Evolutionary conservation across 805 yeast genomes (phyloP).

Genomic region (Wickerhamiella shivajii): DNA sequence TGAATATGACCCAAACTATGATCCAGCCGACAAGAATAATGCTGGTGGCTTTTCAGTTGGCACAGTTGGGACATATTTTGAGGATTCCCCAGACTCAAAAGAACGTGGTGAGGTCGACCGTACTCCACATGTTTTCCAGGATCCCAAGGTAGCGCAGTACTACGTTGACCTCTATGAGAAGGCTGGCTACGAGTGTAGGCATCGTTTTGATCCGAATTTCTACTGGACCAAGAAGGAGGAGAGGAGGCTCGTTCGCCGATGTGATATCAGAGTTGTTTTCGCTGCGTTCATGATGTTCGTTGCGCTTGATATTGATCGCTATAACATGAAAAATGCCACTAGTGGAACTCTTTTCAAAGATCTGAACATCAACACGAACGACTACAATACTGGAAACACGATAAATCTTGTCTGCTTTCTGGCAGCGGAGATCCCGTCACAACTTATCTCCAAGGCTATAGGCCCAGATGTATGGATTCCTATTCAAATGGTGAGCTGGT

Average conservation of each 20-base stretch:
- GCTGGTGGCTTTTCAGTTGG: conserved; percentile 1
- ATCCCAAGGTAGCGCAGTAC: conserved; percentile 34
- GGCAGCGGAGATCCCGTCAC: conserved; percentile 50
- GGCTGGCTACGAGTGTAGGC: conserved; percentile 35
- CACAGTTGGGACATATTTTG: too few species aligned
- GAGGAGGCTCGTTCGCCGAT: conserved; percentile 30
- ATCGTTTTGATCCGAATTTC: conserved; percentile 25
- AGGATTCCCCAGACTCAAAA: too few species aligned
- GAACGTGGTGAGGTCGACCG: neutral
- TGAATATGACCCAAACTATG: conserved; percentile 3
- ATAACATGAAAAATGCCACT: conserved; percentile 36
- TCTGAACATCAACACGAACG: conserved; percentile 10
- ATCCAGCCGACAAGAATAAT: conserved; percentile 3
- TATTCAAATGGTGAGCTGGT: conserved; percentile 41
- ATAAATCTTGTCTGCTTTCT: conserved; percentile 38
- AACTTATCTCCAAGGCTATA: conserved; percentile 41
- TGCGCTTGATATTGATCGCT: conserved; percentile 42
- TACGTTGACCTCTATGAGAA: conserved; percentile 23
- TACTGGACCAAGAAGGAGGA: conserved; percentile 18
- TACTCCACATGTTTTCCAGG: conserved; percentile 26
- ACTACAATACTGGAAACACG: conserved; percentile 40
- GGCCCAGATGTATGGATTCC: conserved; percentile 58
- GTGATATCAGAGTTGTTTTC: conserved; percentile 38
- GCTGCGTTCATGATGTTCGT: conserved; percentile 43
- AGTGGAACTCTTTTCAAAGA: conserved; percentile 11